Base-by-base conservation (phyloP, 306 rosid genomes). In the Hippophae gyantsensis region DNA sequence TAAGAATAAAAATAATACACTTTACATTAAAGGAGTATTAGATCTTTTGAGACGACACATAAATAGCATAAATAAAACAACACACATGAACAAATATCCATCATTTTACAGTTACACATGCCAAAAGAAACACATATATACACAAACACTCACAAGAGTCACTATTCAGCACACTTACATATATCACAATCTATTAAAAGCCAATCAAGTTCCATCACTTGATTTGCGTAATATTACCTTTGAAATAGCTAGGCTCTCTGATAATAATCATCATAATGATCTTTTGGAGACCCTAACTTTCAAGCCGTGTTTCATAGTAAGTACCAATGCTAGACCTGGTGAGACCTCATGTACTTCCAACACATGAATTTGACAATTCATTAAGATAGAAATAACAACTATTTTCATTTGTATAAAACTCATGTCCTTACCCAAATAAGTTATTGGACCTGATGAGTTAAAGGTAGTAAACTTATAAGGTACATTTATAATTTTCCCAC, bases 381-480 rank as follows among this genome's bases (percentile, higher is more conserved):
- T 18, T 48, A 81, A 38, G 9, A 81, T 26, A 5, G 82, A n/a
- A 27, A 50, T 49, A 1, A 74, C 76, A 5, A 79, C 52, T 6
- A 77, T 69, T 67, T 84, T 84, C 59, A 84, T 7, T 65, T 76
- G 78, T 67, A 53, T 60, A 9, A 73, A 74, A 7, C 73, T 70
- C 52, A 69, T 43, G 1, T 84, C 68, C 12, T 77, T 84, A 0
- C 87, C 92, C 43, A 79, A 60, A 8, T 79, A 84, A 43, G 77
- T 79, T 46, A 85, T 76, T 0, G 83, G 85, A 1, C 92, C 87
- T 5, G 83, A 72, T 5, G 83, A 72, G 43, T 79, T 79, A 48
- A 82, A 85, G 14, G 69, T 58, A 5, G 72, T 8, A 58, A 82
- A 79, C 32, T 79, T 81, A 53, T 79, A 66, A 38, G 88, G 82